Evolutionary conservation across 306 rosid genomes (phyloP), one percentile per base, ranked within the genome.

Genomic region (Oxytropis ochrocephala): DNA sequence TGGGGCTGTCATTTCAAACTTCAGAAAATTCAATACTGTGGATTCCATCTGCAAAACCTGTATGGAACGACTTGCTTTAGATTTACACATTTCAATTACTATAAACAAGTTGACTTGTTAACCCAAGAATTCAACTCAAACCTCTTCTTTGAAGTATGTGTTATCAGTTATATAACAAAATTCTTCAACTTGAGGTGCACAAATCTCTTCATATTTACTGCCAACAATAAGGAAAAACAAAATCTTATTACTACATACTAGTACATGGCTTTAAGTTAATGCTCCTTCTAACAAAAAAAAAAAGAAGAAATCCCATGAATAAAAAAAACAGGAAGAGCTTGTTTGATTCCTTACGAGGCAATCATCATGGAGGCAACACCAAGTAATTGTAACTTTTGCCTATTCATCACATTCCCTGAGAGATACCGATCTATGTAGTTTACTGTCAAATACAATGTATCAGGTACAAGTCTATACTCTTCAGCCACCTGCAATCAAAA

Each of bases 291-390:
- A 24, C 41, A 67, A 36, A 9, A 0, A 7, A 6, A 66, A 8
- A 10, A 0, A 5, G 18, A 10, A 55, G 10, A 10, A 24, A 24
- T 6, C 21, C 17, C 53, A 18, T 46, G 11, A 36, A 11, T 63
- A 11, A 64, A 2, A 76, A 30, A 62, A 29, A 44, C 0, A 7
- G 1, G 5, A 36, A 6, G 36, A 19, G 44, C 29, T 38, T 43
- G 38, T 32, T 4, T 9, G 62, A 17, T 44, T 64, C 48, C 99
- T 88, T 90, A 94, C 99, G 97, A 91, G 70, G 99, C 97, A 84
- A 94, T 87, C 99, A 94, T 94, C 99, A 94, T 94, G 76, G 91
- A 94, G 59, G 97, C 95, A 44, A 94, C 96, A 38, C 99, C 99
- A 19, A 94, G 96, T 80, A 91, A 80, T 77, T 94, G 99, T 57